Percentiles rank a stretch among this genome's conserved stretches.
Conservation (phyloP, 2,329 filamentous ascomycete species). For the Cladosporium oxysporum region DNA sequence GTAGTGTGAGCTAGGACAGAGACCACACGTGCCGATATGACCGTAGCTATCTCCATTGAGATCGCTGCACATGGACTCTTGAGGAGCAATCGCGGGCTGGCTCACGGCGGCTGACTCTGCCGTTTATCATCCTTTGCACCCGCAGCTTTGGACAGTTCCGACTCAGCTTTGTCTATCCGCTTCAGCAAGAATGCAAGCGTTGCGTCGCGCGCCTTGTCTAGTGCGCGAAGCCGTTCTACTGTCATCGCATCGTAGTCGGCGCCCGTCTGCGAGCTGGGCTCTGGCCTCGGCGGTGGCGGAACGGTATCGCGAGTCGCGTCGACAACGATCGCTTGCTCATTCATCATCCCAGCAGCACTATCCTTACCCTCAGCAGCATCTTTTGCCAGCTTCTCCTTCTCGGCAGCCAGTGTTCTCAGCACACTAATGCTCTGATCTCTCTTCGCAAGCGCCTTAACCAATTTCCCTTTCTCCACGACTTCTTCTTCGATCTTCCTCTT, state of each 20-base stretch:
- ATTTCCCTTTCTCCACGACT: constrained; percentile 36
- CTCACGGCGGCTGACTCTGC: constrained; percentile 17
- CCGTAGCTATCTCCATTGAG: not conserved
- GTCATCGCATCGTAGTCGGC: constrained; percentile 47
- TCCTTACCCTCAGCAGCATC: constrained; percentile 21
- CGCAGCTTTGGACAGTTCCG: constrained; percentile 23
- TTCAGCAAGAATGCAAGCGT: constrained; percentile 55
- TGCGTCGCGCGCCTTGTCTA: constrained; percentile 55
- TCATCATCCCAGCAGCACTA: not conserved
- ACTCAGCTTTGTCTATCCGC: constrained; percentile 54
- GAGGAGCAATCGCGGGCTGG: not conserved
- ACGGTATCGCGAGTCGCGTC: constrained; percentile 13
- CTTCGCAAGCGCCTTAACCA: constrained; percentile 46
- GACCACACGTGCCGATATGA: not conserved
- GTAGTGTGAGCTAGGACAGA: not conserved
- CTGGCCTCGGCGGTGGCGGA: not conserved
- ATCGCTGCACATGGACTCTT: not conserved
- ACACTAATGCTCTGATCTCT: constrained; percentile 52
- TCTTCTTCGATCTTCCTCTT: constrained; percentile 39
- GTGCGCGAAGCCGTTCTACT: constrained; percentile 42
- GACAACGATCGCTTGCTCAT: constrained; percentile 5
- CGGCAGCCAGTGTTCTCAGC: constrained; percentile 47
- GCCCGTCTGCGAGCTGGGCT: constrained; percentile 9
- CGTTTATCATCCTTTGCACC: not conserved
- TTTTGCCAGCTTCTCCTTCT: constrained; percentile 45